Percentiles rank a stretch among this genome's conserved stretches.
Evolutionary conservation across 2,329 filamentous ascomycete genomes (phyloP).

Genomic region (Colletotrichum sp.): DNA sequence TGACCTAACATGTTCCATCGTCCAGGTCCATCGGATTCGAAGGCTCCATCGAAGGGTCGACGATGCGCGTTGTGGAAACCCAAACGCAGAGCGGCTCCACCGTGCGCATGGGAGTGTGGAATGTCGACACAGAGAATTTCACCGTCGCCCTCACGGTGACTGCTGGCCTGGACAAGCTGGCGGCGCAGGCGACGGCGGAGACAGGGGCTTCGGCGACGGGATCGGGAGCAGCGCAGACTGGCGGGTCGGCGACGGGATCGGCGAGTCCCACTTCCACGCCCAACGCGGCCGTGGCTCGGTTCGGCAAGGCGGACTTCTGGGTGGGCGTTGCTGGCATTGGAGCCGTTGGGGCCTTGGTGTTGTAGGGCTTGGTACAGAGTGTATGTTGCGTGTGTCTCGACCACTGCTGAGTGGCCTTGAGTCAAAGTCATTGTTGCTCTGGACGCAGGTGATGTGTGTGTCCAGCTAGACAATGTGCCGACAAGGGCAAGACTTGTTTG

Average conservation of each 20-base stretch:
- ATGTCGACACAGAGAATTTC: not conserved
- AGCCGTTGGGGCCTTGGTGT: constrained; percentile 9
- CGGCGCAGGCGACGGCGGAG: constrained; percentile 8
- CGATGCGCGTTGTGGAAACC: not conserved
- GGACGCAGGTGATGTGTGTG: not conserved
- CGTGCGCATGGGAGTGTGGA: not conserved
- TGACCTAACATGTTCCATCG: not conserved
- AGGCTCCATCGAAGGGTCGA: not conserved
- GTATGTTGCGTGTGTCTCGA: not conserved
- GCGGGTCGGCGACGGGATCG: not conserved
- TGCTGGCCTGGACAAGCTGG: constrained; percentile 40
- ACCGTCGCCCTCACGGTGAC: constrained; percentile 39
- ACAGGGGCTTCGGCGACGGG: not conserved
- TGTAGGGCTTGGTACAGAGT: not conserved
- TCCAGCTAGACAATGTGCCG: not conserved
- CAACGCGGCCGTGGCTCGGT: constrained; percentile 32
- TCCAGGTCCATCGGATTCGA: not conserved
- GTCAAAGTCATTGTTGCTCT: not conserved
- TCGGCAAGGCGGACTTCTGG: constrained; percentile 38
- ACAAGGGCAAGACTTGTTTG: not conserved
- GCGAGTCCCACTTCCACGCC: constrained; percentile 19
- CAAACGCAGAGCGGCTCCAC: not conserved
- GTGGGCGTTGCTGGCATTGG: constrained; percentile 36
- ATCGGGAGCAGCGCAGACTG: not conserved
- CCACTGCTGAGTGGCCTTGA: not conserved